A percentile compares a stretch with the other conserved stretches of the same genome.
These are phyloP conservation scores for Chaetomidium leptoderma DNA, from an alignment of 495 filamentous ascomycete genomes.

Conservation along the genomic window DNA sequence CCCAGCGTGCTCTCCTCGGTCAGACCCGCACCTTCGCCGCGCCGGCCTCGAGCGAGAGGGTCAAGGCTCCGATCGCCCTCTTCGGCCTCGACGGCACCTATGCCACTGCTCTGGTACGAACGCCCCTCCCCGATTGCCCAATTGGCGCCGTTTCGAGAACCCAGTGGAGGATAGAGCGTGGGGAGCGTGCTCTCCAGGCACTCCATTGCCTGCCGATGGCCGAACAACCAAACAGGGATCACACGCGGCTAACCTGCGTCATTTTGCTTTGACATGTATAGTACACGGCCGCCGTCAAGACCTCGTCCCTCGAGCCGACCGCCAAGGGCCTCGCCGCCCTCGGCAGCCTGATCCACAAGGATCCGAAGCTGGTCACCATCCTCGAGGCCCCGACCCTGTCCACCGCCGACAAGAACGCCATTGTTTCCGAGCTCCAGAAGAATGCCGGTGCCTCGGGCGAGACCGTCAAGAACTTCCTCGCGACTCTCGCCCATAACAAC, in stretches of 20 bases:
- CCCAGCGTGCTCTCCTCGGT: slow-evolving; percentile 41
- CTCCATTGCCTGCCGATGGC: background rate
- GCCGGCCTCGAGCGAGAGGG: slow-evolving; percentile 54
- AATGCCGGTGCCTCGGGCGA: slow-evolving; percentile 63
- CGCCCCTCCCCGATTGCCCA: slow-evolving; percentile 18
- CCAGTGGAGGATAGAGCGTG: background rate
- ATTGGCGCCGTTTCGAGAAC: slow-evolving; percentile 11
- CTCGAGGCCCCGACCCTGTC: slow-evolving; percentile 76
- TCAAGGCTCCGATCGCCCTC: slow-evolving; percentile 82
- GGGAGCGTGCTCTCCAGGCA: background rate
- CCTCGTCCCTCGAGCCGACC: slow-evolving; percentile 72
- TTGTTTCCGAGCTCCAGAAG: slow-evolving; percentile 81
- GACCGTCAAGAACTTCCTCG: slow-evolving; percentile 89
- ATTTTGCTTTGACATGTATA: slow-evolving; percentile 44
- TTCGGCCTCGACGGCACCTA: slow-evolving; percentile 98
- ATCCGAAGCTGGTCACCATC: slow-evolving; percentile 71
- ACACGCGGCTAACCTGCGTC: slow-evolving; percentile 28
- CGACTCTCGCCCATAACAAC: slow-evolving; percentile 91
- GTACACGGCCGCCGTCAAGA: slow-evolving; percentile 95
- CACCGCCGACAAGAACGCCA: slow-evolving; percentile 70
- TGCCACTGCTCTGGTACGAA: slow-evolving; percentile 89
- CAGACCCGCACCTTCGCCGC: slow-evolving; percentile 68
- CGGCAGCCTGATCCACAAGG: slow-evolving; percentile 66
- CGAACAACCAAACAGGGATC: background rate
- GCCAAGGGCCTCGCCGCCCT: slow-evolving; percentile 70